Conservation (phyloP, 2,329 filamentous ascomycete genomes). For the Aspergillus sp. region DNA sequence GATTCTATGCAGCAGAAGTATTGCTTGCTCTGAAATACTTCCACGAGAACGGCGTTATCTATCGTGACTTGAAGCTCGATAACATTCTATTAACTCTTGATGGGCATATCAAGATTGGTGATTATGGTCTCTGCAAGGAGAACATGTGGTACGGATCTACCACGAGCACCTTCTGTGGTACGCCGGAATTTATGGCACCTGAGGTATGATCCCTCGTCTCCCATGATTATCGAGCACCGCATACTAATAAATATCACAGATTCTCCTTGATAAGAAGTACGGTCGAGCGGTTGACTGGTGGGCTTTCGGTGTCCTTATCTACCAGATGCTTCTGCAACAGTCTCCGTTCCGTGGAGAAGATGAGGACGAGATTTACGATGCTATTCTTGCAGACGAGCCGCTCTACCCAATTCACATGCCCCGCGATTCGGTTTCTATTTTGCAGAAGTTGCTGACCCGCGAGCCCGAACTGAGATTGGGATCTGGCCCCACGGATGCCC, state of each 20-base stretch:
- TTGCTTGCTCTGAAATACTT: slow-evolving; percentile 98
- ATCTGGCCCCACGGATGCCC: slow-evolving; percentile 92
- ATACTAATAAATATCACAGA: slow-evolving; percentile 53
- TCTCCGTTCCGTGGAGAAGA: slow-evolving; percentile 98
- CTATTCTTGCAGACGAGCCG: slow-evolving; percentile 94
- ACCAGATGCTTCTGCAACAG: slow-evolving; percentile 99
- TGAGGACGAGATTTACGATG: slow-evolving; percentile 98
- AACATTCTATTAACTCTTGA: slow-evolving; percentile 93
- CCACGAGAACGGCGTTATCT: slow-evolving; percentile 98
- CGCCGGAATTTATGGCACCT: slow-evolving; percentile 99
- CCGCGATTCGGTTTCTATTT: slow-evolving; percentile 91
- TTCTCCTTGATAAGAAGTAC: slow-evolving; percentile 97
- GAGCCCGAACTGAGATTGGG: slow-evolving; percentile 92
- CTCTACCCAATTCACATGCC: slow-evolving; percentile 99
- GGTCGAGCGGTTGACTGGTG: slow-evolving; percentile 98
- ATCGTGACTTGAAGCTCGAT: slow-evolving; percentile 77
- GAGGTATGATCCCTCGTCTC: slow-evolving; percentile 61
- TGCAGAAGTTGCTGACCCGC: slow-evolving; percentile 93
- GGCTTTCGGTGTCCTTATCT: slow-evolving; percentile 98
- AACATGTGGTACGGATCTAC: slow-evolving; percentile 99
- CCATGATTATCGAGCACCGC: not conserved
- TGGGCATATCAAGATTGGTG: slow-evolving; percentile 96
- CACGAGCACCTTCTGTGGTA: slow-evolving; percentile 97
- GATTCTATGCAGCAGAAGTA: slow-evolving; percentile 96
- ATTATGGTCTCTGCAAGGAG: slow-evolving; percentile 98